phyloP scores from a whole-genome alignment of 2,329 filamentous ascomycete species.

The Elsinoe batatas region DNA sequence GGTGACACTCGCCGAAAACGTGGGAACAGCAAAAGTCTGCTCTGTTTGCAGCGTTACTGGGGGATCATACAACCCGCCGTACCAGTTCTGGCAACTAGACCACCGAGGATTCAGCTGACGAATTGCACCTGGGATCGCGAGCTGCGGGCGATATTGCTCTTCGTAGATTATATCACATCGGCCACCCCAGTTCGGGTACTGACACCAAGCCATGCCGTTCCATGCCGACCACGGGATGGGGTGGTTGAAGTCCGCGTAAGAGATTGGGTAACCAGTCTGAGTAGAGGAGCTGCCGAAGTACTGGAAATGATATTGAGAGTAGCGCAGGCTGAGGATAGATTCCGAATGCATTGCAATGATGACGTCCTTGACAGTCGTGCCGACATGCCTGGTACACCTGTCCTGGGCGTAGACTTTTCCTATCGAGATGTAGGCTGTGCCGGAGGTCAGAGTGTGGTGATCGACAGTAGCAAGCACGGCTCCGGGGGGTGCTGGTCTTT shows the following conservation, averaged over 20 bases:
- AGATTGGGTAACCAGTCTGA: constrained; percentile 23
- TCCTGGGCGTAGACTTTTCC: constrained; percentile 21
- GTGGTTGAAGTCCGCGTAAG: constrained; percentile 23
- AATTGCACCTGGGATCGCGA: constrained; percentile 24
- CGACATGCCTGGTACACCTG: constrained; percentile 19
- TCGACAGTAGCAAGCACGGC: constrained; percentile 18
- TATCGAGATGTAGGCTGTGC: constrained; percentile 25
- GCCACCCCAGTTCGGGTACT: constrained; percentile 4
- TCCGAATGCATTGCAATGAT: constrained; percentile 23
- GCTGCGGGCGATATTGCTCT: constrained; percentile 19
- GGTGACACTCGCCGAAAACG: constrained; percentile 5
- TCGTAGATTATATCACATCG: constrained; percentile 22
- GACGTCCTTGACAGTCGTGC: constrained; percentile 19
- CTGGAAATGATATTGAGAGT: constrained; percentile 23
- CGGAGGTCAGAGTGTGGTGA: constrained; percentile 23
- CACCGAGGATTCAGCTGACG: constrained; percentile 21
- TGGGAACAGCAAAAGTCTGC: constrained; percentile 14
- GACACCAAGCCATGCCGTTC: constrained; percentile 20
- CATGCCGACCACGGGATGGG: constrained; percentile 24
- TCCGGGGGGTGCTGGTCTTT: not conserved
- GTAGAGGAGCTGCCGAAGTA: constrained; percentile 18
- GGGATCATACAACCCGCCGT: constrained; percentile 24
- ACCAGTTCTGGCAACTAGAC: constrained; percentile 22
- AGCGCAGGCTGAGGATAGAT: constrained; percentile 23
- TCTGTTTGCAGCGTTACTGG: constrained; percentile 18